Evolutionary conservation across 768 basidiomycete genomes (phyloP).

Genomic region (Boletus pseudo-olivaceus): DNA sequence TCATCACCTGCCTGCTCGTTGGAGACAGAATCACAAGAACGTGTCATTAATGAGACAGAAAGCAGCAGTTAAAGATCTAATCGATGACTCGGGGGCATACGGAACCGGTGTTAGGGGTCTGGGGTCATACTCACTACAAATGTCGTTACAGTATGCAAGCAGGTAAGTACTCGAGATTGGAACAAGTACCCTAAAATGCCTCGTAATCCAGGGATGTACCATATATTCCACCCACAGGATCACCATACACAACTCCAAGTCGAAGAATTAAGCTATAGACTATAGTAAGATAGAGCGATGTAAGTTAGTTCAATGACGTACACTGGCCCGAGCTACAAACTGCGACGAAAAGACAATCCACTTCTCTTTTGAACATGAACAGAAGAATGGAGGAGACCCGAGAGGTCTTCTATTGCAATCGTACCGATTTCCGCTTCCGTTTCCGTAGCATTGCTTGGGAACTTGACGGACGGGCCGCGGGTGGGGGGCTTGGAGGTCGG

Average conservation of each 20-base stretch:
- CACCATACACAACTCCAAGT: background rate
- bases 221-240: no score
- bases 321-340: background rate
- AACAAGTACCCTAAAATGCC: background rate
- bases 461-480: background rate
- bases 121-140: no score
- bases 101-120: no score
- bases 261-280: background rate
- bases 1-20: slow-evolving; percentile 3
- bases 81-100: background rate
- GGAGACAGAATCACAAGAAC: background rate
- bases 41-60: background rate
- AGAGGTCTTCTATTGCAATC: slow-evolving; percentile 17
- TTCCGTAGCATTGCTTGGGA: slow-evolving; percentile 18
- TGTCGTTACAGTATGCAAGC: no score
- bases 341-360: background rate
- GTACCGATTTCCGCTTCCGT: slow-evolving; percentile 23
- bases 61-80: background rate
- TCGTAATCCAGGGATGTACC: background rate
- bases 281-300: background rate
- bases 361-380: background rate
- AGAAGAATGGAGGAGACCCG: background rate
- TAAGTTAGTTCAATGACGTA: background rate
- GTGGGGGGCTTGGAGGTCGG: slow-evolving; percentile 1
- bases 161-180: no score